phyloP scores from a whole-genome alignment of 2,329 filamentous ascomycete genomes.

The Ceratocystis eucalypticola region DNA sequence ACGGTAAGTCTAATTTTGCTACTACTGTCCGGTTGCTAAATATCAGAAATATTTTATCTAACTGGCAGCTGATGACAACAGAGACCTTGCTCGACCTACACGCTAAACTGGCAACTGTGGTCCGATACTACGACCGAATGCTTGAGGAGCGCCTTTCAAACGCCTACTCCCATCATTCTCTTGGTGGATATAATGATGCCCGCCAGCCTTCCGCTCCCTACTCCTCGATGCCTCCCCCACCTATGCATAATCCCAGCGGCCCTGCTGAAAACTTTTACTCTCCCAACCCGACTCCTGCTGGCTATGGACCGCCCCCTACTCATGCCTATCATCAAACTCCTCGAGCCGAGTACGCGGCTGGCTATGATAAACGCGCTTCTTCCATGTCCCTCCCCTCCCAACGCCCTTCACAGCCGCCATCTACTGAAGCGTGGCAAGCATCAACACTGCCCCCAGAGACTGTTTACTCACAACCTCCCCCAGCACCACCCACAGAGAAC shows the following conservation, averaged over 20 bases:
- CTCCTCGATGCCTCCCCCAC: constrained; percentile 57
- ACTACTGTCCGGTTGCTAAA: no score
- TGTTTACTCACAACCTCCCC: constrained; percentile 27
- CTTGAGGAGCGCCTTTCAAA: constrained; percentile 87
- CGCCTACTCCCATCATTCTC: constrained; percentile 71
- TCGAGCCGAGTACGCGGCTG: background rate
- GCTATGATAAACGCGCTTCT: constrained; percentile 5
- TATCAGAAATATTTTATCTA: background rate
- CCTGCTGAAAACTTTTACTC: constrained; percentile 74
- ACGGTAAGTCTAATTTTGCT: constrained; percentile 46
- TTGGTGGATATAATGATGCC: constrained; percentile 43
- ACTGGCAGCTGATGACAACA: constrained; percentile 26
- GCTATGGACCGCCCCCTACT: constrained; percentile 6
- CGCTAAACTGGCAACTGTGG: constrained; percentile 87
- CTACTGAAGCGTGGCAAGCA: constrained; percentile 11
- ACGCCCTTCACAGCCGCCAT: constrained; percentile 5
- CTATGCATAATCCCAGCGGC: constrained; percentile 34
- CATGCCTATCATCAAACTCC: constrained; percentile 7
- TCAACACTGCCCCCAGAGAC: constrained; percentile 19
- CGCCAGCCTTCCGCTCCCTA: constrained; percentile 40
- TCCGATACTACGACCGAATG: constrained; percentile 96
- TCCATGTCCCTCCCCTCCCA: background rate
- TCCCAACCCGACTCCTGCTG: constrained; percentile 26
- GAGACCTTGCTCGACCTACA: constrained; percentile 90
- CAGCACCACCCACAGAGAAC: constrained; percentile 26